Conservation (phyloP, 2,329 filamentous ascomycete genomes). For the Lecanicillium sp. region DNA sequence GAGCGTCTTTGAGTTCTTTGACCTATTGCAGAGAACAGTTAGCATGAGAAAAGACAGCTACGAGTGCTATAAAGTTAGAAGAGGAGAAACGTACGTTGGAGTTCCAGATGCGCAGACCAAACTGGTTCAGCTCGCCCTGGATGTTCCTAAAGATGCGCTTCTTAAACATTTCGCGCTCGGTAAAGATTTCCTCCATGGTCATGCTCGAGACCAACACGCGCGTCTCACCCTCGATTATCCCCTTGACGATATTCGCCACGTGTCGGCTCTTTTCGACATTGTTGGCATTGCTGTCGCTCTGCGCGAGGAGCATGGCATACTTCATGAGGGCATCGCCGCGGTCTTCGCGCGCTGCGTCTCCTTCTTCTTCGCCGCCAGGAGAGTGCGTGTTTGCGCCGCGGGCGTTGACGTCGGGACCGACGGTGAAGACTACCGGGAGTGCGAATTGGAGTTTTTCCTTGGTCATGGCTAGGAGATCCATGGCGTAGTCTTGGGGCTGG, state of each 20-base stretch:
- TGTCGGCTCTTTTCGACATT: slow-evolving; percentile 40
- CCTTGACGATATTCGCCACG: slow-evolving; percentile 79
- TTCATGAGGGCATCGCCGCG: slow-evolving; percentile 61
- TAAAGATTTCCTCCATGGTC: slow-evolving; percentile 91
- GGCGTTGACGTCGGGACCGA: slow-evolving; percentile 66
- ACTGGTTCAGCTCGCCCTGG: slow-evolving; percentile 70
- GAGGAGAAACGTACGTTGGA: slow-evolving; percentile 44
- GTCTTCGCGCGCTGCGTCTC: slow-evolving; percentile 33
- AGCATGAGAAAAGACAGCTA: background rate
- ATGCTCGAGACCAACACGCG: slow-evolving; percentile 75
- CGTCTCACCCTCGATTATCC: slow-evolving; percentile 84
- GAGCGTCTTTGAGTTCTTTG: slow-evolving; percentile 79
- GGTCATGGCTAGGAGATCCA: slow-evolving; percentile 82
- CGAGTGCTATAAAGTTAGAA: background rate
- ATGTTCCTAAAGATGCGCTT: slow-evolving; percentile 67
- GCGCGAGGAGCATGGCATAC: slow-evolving; percentile 73
- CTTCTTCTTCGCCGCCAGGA: slow-evolving; percentile 13
- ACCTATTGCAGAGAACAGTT: slow-evolving; percentile 26
- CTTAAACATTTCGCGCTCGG: slow-evolving; percentile 69
- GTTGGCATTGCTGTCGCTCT: slow-evolving; percentile 46
- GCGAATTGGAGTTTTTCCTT: slow-evolving; percentile 79
- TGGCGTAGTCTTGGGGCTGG: slow-evolving; percentile 72
- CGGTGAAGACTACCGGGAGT: slow-evolving; percentile 77
- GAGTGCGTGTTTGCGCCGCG: slow-evolving; percentile 35
- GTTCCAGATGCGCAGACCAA: slow-evolving; percentile 65